phyloP scores from a whole-genome alignment of 2,329 filamentous ascomycete species.

The Lasiodiplodia sp. region DNA sequence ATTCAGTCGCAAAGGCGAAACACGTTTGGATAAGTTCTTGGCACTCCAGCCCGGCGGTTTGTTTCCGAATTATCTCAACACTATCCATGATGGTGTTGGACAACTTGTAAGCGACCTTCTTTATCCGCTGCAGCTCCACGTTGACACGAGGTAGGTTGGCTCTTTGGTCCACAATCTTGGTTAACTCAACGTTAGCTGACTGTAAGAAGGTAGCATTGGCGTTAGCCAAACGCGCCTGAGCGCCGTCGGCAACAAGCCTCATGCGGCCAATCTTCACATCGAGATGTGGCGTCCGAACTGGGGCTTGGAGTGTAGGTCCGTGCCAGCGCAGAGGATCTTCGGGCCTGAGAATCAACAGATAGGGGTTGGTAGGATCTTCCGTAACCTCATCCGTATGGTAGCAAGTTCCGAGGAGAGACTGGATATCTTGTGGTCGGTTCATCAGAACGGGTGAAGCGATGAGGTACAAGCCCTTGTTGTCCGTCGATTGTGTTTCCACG shows the following conservation, averaged over 20 bases:
- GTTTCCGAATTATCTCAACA: slow-evolving; percentile 88
- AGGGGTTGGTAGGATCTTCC: slow-evolving; percentile 80
- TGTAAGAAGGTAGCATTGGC: slow-evolving; percentile 82
- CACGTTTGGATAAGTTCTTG: slow-evolving; percentile 97
- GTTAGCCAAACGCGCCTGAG: slow-evolving; percentile 76
- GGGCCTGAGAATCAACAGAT: slow-evolving; percentile 83
- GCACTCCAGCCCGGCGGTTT: slow-evolving; percentile 83
- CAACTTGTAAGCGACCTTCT: slow-evolving; percentile 93
- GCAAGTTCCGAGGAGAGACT: slow-evolving; percentile 81
- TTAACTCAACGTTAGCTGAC: slow-evolving; percentile 82
- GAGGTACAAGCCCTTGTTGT: slow-evolving; percentile 75
- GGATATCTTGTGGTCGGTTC: slow-evolving; percentile 80
- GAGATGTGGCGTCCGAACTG: slow-evolving; percentile 77
- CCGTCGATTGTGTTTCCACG: slow-evolving; percentile 69
- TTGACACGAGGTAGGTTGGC: slow-evolving; percentile 95
- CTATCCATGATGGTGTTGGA: slow-evolving; percentile 99
- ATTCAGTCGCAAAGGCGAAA: slow-evolving; percentile 98
- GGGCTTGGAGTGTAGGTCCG: slow-evolving; percentile 74
- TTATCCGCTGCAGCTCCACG: slow-evolving; percentile 87
- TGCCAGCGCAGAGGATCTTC: slow-evolving; percentile 83
- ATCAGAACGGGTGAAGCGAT: slow-evolving; percentile 83
- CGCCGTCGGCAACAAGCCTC: slow-evolving; percentile 87
- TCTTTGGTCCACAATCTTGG: slow-evolving; percentile 88
- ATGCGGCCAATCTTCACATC: slow-evolving; percentile 88
- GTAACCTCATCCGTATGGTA: slow-evolving; percentile 72